A percentile compares a stretch with the other conserved stretches of the same genome.
These are phyloP conservation scores for Salix viminalis DNA, from an alignment of 345 rosid species.

Conservation along the genomic window DNA sequence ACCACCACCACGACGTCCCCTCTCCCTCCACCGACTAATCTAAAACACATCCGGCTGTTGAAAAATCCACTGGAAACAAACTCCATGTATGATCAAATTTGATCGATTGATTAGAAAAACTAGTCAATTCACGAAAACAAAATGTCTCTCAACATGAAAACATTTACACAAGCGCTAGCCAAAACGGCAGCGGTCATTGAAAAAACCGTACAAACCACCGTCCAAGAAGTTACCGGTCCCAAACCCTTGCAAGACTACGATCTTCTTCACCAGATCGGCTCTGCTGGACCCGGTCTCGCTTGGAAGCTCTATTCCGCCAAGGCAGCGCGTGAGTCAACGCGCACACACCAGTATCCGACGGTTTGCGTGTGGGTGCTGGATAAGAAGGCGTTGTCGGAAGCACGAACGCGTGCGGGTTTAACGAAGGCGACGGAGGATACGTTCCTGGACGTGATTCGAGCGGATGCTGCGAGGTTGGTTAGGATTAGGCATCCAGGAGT, in stretches of 20 bases:
- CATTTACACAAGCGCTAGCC: constrained; percentile 88
- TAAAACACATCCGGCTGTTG: not conserved
- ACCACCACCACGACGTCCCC: not conserved
- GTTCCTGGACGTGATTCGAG: constrained; percentile 73
- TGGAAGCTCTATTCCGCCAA: constrained; percentile 86
- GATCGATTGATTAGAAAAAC: no score
- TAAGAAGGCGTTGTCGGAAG: constrained; percentile 74
- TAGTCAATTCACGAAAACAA: not conserved
- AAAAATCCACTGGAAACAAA: not conserved
- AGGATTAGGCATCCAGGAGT: constrained; percentile 95
- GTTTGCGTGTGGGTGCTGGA: constrained; percentile 97
- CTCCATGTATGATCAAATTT: no score
- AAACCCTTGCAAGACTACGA: constrained; percentile 87
- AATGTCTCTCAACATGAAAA: constrained; percentile 93
- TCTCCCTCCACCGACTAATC: not conserved
- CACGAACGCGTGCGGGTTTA: constrained; percentile 66
- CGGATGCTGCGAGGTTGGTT: constrained; percentile 77
- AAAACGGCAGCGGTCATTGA: constrained; percentile 94
- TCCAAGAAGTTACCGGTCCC: constrained; percentile 97
- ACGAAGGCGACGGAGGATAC: constrained; percentile 84
- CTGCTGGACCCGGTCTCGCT: constrained; percentile 94
- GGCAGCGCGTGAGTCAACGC: constrained; percentile 64
- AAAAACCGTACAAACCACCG: constrained; percentile 93
- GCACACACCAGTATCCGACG: constrained; percentile 77
- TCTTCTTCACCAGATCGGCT: constrained; percentile 92